Percentiles rank a stretch among this genome's conserved stretches.
Conservation (phyloP, 2,329 filamentous ascomycete species). For the Pyrenophora seminiperda region DNA sequence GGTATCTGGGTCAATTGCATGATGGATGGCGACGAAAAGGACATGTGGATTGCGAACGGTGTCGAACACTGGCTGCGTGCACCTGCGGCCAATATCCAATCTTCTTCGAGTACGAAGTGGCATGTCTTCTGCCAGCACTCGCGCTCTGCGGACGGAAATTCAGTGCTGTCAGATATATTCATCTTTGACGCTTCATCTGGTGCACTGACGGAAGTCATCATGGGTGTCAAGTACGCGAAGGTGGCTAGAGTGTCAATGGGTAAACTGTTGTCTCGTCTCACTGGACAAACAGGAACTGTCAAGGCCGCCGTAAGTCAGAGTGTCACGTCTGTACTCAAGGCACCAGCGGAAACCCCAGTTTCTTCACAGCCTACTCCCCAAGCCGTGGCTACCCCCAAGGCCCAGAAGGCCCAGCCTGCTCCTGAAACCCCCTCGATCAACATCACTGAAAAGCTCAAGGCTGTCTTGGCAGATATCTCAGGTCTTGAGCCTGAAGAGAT, state of each 20-base stretch:
- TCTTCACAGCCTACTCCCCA: too few species aligned
- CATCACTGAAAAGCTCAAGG: background rate
- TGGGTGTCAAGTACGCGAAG: slow-evolving; percentile 38
- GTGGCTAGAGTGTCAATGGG: slow-evolving; percentile 28
- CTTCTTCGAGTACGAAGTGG: slow-evolving; percentile 23
- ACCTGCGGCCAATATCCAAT: slow-evolving; percentile 12
- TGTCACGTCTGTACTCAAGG: too few species aligned
- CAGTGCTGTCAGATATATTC: slow-evolving; percentile 40
- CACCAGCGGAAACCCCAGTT: too few species aligned
- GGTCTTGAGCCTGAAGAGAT: slow-evolving; percentile 26
- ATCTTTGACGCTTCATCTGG: slow-evolving; percentile 38
- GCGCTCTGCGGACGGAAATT: slow-evolving; percentile 23
- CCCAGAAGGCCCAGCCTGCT: too few species aligned
- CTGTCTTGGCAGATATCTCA: slow-evolving; percentile 15
- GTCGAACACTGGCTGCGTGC: slow-evolving; percentile 29
- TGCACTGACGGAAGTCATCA: slow-evolving; percentile 34
- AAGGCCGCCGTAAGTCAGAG: too few species aligned
- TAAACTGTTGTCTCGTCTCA: slow-evolving; percentile 3
- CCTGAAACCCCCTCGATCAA: too few species aligned
- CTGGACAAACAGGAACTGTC: too few species aligned
- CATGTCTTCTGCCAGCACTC: slow-evolving; percentile 37
- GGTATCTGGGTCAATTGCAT: slow-evolving; percentile 42
- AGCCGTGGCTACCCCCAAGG: too few species aligned
- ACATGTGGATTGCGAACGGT: slow-evolving; percentile 43
- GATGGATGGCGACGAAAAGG: slow-evolving; percentile 17